These are phyloP conservation scores for Candida fluviatilis DNA, from an alignment of 805 yeast genomes.

Conservation along the genomic window DNA sequence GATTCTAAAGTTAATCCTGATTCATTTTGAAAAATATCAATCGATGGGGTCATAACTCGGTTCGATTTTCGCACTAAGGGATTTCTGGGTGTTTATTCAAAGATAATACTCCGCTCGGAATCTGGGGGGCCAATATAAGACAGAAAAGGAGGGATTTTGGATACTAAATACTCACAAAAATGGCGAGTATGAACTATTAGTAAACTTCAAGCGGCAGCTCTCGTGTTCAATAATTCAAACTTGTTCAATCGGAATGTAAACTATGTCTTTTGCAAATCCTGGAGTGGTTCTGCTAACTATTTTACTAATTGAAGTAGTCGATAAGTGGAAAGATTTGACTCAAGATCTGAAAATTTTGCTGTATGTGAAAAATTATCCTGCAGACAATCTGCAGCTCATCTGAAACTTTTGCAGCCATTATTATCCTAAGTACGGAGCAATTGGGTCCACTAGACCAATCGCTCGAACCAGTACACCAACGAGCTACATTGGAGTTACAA, in stretches of 20 bases:
- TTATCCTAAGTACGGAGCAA: no score
- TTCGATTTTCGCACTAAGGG: not conserved
- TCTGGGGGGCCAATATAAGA: slow-evolving; percentile 4
- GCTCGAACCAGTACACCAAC: no score
- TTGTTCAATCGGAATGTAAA: not conserved
- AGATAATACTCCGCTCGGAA: slow-evolving; percentile 1
- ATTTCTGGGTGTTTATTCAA: not conserved
- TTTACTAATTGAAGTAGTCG: not conserved
- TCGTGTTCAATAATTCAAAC: slow-evolving; percentile 20
- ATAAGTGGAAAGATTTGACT: no score
- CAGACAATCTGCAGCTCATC: not conserved
- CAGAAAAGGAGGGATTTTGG: slow-evolving; percentile 4
- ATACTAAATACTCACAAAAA: slow-evolving; percentile 23
- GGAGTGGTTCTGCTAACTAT: not conserved
- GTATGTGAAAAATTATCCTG: not conserved
- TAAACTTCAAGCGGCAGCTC: slow-evolving; percentile 44
- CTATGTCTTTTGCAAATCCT: not conserved
- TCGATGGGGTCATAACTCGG: slow-evolving; percentile 20
- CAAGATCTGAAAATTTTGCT: not conserved
- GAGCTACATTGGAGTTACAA: not conserved
- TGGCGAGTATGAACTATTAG: slow-evolving; percentile 26
- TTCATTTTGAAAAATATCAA: slow-evolving; percentile 7
- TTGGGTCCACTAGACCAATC: no score
- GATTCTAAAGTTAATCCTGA: slow-evolving; percentile 1
- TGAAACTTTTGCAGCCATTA: not conserved